A percentile compares a stretch with the other conserved stretches of the same genome.
Evolutionary conservation across 208 protist genomes (phyloP).

Genomic region (Wallacemonas rigidus): DNA sequence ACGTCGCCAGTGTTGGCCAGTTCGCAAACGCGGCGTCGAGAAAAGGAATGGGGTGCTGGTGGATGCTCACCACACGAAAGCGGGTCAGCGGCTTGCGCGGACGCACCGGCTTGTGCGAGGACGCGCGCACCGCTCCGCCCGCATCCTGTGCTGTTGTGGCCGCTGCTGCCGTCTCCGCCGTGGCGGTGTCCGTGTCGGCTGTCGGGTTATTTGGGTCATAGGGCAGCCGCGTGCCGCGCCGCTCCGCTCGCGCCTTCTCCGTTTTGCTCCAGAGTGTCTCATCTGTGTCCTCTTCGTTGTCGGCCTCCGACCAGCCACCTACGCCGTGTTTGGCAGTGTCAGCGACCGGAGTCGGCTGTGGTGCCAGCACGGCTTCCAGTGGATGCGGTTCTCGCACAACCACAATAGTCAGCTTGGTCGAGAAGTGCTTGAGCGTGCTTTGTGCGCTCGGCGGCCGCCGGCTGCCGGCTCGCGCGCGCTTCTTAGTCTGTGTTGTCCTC

Average conservation of each 20-base stretch:
- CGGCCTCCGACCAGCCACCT: no score
- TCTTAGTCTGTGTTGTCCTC: not conserved
- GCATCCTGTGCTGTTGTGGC: not conserved
- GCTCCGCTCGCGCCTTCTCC: not conserved
- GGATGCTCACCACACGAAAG: conserved; percentile 57
- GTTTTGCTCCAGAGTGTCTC: not conserved
- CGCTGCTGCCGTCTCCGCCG: not conserved
- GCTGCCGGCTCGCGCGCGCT: not conserved
- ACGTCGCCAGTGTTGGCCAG: conserved; percentile 33
- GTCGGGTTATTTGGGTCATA: conserved; percentile 12
- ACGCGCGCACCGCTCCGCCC: not conserved
- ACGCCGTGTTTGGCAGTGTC: no score
- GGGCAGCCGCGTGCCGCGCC: not conserved
- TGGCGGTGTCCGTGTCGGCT: not conserved
- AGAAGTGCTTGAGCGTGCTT: conserved; percentile 16
- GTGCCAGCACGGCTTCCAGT: not conserved
- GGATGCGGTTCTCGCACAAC: conserved; percentile 6
- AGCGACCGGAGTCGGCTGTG: not conserved
- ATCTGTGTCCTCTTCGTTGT: not conserved
- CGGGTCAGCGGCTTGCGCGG: conserved; percentile 24
- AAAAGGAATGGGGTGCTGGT: conserved; percentile 49
- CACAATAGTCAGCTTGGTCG: conserved; percentile 16
- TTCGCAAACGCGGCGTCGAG: conserved; percentile 38
- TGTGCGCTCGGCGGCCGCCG: not conserved
- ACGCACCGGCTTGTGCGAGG: not conserved